Evolutionary conservation across 1,139 yeast species (phyloP).

Genomic region (Kurtzmaniella quercitrusa): DNA sequence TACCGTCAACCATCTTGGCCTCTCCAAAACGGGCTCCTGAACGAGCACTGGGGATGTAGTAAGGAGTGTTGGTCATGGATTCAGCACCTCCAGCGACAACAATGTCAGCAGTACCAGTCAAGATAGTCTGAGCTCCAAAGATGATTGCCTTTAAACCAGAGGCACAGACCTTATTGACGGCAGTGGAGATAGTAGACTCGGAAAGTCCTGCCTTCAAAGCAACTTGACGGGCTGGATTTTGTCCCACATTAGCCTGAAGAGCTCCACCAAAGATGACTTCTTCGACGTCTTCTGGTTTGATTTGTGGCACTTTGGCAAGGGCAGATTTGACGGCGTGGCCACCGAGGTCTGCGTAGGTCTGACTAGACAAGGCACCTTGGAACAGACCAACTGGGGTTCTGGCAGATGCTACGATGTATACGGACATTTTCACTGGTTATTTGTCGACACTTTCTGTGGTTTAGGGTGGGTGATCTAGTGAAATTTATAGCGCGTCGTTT

Average conservation of each 20-base stretch:
- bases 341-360: slow-evolving; percentile 81
- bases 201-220: slow-evolving; percentile 87
- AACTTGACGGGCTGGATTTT: slow-evolving; percentile 97
- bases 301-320: slow-evolving; percentile 73
- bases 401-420: slow-evolving; percentile 84
- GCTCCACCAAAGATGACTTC: slow-evolving; percentile 94
- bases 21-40: slow-evolving; percentile 89
- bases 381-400: slow-evolving; percentile 96
- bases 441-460: too few species aligned
- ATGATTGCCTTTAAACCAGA: slow-evolving; percentile 92
- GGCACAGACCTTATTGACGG: slow-evolving; percentile 96
- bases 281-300: slow-evolving; percentile 75
- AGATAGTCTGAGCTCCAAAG: slow-evolving; percentile 83
- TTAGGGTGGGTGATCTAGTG: not conserved
- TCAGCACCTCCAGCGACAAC: slow-evolving; percentile 98
- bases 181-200: slow-evolving; percentile 74
- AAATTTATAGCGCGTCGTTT: not conserved
- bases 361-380: slow-evolving; percentile 75
- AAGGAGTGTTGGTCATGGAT: slow-evolving; percentile 94
- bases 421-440: slow-evolving; percentile 29
- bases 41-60: slow-evolving; percentile 84
- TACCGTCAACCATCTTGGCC: slow-evolving; percentile 71
- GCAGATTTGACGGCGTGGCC: slow-evolving; percentile 90
- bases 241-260: slow-evolving; percentile 90
- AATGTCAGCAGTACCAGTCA: slow-evolving; percentile 86